Base-by-base conservation (phyloP, 371 early-diverging fungal genomes). In the Parasitella parasitica region DNA sequence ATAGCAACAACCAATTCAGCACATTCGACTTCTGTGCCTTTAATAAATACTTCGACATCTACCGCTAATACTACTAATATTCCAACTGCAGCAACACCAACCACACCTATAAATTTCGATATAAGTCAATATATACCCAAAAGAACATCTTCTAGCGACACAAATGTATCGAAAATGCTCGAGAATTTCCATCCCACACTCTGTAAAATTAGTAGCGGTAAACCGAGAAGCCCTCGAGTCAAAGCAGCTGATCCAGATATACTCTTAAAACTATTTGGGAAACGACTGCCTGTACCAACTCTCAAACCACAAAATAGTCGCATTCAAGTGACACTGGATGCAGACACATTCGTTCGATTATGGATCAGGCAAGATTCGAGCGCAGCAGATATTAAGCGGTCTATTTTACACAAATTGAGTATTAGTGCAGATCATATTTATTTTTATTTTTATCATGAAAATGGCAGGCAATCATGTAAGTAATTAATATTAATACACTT, bases 271-370 rank as follows among this genome's bases (percentile, higher is more conserved):
- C 63, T 73, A 16, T 63, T 69, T 8, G 64, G 72, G 20, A 48
- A 66, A 50, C 22, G 59, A 22, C 32, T 64, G 1, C 64, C 70
- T 20, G 16, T 70, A 18, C 69, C 64, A 1, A 43, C 58, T 15
- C 32, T 9, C 1, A 37, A 53, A 18, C 43, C 61, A 2, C 59
- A 75, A 65, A 72, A 73, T 22, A 57, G 61, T 51, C 61, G 65
- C 27, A 71, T 71, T 26, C 72, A 71, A 41, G 68, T 71, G 9
- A 71, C 72, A 27, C 24, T 64, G 30, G 72, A 71, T 51, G 59
- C 69, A 34, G 72, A 71, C 13, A 68, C 63, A 7, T 71, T 64
- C 38, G 63, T 64, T 22, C 56, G 65, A 20, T 37, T 71, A 13
- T 68, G 68, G 59, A 61, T 71, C 20, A 61, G 51, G 12, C 24